Conservation (phyloP, 495 filamentous ascomycete species). For the Daldinia decipiens region DNA sequence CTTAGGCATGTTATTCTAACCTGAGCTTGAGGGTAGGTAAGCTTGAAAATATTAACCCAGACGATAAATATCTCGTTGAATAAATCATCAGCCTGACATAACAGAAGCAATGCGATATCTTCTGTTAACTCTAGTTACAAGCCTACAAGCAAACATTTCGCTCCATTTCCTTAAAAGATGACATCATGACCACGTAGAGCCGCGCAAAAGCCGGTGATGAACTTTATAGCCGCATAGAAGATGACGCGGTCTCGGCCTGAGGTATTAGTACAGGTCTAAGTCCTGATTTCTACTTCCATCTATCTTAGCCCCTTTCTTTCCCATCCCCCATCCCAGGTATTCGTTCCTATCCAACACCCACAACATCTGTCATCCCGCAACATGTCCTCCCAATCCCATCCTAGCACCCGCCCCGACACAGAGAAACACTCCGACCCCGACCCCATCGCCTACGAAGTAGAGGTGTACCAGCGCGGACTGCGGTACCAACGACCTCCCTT, state of each 20-base stretch:
- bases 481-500: not conserved
- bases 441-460: not conserved
- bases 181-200: not conserved
- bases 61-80: too few relatives aligned
- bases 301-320: too few relatives aligned
- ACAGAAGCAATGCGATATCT: too few relatives aligned
- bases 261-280: not conserved
- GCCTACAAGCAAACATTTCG: too few relatives aligned
- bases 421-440: not conserved
- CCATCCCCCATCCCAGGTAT: too few relatives aligned
- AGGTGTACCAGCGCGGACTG: not conserved
- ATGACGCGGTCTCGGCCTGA: not conserved
- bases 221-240: not conserved
- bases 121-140: too few relatives aligned
- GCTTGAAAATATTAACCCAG: not conserved
- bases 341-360: too few relatives aligned
- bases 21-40: not conserved
- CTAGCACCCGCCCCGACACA: not conserved
- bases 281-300: too few relatives aligned
- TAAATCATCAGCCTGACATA: too few relatives aligned
- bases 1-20: too few relatives aligned
- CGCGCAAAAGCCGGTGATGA: not conserved
- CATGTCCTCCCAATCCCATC: not conserved
- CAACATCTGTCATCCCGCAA: not conserved
- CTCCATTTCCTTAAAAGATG: not conserved